Conservation (phyloP, 2,329 filamentous ascomycete genomes). For the Coniochaeta pulveracea region DNA sequence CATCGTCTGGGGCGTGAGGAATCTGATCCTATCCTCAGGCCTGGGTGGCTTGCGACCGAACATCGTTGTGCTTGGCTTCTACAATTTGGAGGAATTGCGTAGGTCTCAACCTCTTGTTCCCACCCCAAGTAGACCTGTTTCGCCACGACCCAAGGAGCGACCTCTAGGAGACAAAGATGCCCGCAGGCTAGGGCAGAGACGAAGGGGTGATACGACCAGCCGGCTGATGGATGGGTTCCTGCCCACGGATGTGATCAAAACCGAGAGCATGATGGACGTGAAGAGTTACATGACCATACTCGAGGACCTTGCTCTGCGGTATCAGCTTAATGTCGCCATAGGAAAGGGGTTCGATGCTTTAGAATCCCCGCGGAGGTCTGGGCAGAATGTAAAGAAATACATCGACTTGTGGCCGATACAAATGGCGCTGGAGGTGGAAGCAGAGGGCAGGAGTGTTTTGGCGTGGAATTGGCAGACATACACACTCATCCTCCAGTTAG, state of each 20-base stretch:
- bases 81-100: slow-evolving; percentile 68
- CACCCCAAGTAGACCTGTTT: slow-evolving; percentile 36
- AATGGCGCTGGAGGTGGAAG: slow-evolving; percentile 74
- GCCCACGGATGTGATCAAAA: slow-evolving; percentile 59
- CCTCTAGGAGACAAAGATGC: slow-evolving; percentile 18
- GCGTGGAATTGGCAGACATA: slow-evolving; percentile 79
- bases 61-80: slow-evolving; percentile 71
- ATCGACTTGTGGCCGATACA: slow-evolving; percentile 90
- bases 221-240: slow-evolving; percentile 45
- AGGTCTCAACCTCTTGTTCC: slow-evolving; percentile 43
- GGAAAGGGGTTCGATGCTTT: slow-evolving; percentile 71
- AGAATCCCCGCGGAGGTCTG: slow-evolving; percentile 55
- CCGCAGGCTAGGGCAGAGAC: slow-evolving; percentile 20
- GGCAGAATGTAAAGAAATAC: slow-evolving; percentile 56
- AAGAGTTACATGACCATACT: slow-evolving; percentile 72
- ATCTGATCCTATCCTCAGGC: slow-evolving; percentile 70
- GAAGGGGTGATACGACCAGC: slow-evolving; percentile 42
- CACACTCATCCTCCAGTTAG: slow-evolving; percentile 74
- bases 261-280: slow-evolving; percentile 56
- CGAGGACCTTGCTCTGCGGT: slow-evolving; percentile 66
- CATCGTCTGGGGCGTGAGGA: slow-evolving; percentile 76
- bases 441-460: slow-evolving; percentile 55
- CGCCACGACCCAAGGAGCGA: slow-evolving; percentile 20
- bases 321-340: slow-evolving; percentile 76
- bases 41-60: slow-evolving; percentile 84